Conservation (phyloP, 2,329 filamentous ascomycete genomes). For the Pyricularia pennisetigena region DNA sequence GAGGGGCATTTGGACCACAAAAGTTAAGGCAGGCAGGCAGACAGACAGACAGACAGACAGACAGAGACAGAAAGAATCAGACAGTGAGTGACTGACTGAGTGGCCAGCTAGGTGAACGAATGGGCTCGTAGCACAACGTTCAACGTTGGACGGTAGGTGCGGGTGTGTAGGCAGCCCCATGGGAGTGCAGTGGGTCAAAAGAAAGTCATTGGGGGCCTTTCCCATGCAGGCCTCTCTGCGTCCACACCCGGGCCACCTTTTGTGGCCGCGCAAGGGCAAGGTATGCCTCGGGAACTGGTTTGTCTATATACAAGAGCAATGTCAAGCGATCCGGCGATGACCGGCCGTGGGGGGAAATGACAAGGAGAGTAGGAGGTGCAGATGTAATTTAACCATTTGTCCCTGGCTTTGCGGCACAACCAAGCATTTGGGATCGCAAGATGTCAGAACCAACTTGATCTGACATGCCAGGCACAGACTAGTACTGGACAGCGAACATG, state of each 20-base stretch:
- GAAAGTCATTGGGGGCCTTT: slow-evolving; percentile 1
- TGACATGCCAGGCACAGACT: not conserved
- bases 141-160: not conserved
- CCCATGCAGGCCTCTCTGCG: not conserved
- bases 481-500: not conserved
- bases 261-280: not conserved
- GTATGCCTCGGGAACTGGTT: not conserved
- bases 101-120: not conserved
- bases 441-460: not conserved
- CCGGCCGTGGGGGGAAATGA: not conserved
- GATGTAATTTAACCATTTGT: not conserved
- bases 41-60: not conserved
- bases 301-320: not conserved
- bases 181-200: slow-evolving; percentile 1
- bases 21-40: not conserved
- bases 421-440: not conserved
- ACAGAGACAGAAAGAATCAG: not conserved
- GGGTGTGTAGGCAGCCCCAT: not conserved
- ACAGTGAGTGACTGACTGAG: not conserved
- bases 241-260: not conserved
- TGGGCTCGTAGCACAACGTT: not conserved
- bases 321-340: not conserved
- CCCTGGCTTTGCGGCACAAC: not conserved
- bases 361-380: not conserved
- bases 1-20: not conserved